Percentiles rank a stretch among this genome's conserved stretches.
Conservation (phyloP, 2,329 filamentous ascomycete species). For the Saccharata proteae region DNA sequence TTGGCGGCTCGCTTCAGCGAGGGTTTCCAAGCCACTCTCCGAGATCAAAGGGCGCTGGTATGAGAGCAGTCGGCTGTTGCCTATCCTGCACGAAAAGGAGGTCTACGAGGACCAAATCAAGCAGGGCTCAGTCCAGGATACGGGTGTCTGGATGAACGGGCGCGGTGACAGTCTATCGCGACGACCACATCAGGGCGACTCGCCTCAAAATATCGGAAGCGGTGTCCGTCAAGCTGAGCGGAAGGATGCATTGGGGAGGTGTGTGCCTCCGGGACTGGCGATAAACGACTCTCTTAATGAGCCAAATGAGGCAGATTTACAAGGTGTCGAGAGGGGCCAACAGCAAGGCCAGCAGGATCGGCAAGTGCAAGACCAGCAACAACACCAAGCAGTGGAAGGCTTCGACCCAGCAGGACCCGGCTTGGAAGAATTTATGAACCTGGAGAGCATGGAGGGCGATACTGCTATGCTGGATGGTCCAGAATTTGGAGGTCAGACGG, state of each 20-base stretch:
- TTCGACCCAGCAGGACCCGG: conserved; percentile 9
- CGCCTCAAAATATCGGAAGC: conserved; percentile 10
- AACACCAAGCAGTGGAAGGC: conserved; percentile 1
- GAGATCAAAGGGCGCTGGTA: conserved; percentile 51
- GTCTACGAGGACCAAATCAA: conserved; percentile 21
- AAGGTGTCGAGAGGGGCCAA: background rate
- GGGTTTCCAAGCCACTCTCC: no score
- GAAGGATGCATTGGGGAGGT: conserved; percentile 29
- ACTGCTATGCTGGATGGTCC: no score
- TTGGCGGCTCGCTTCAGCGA: no score
- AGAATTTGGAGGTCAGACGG: no score
- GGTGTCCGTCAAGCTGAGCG: conserved; percentile 22
- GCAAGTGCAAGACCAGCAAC: conserved; percentile 8
- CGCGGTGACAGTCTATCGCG: conserved; percentile 30
- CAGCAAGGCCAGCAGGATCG: conserved; percentile 9
- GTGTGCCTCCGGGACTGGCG: conserved; percentile 25
- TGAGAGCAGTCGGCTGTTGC: conserved; percentile 40
- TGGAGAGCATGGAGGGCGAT: no score
- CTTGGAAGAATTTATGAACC: conserved; percentile 24
- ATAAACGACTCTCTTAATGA: conserved; percentile 29
- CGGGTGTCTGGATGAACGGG: conserved; percentile 34
- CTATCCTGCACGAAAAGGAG: conserved; percentile 23
- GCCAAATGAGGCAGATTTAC: conserved; percentile 12
- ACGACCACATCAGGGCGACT: conserved; percentile 8
- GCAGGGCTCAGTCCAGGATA: conserved; percentile 29